Conservation (phyloP, 176 grass and related monocot species). For the Chloris gayana region DNA sequence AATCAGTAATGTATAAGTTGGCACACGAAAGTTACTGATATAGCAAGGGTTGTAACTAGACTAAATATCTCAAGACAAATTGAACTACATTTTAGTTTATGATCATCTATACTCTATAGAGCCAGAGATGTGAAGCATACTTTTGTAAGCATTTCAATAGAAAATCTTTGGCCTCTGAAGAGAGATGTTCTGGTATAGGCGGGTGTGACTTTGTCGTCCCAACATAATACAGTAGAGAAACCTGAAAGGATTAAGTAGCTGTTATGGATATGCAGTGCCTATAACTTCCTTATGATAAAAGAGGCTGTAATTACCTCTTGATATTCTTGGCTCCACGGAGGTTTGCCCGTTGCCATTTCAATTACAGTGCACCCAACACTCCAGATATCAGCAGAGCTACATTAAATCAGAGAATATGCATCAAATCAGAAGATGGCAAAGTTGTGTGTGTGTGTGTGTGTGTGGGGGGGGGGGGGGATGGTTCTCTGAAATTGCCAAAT, state of each 20-base stretch:
- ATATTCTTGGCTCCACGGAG: slow-evolving; percentile 86
- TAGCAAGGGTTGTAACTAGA: slow-evolving; percentile 35
- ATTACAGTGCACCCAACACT: slow-evolving; percentile 96
- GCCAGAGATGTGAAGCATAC: slow-evolving; percentile 47
- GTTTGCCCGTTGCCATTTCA: slow-evolving; percentile 96
- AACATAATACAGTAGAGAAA: slow-evolving; percentile 91
- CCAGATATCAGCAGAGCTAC: slow-evolving; percentile 94
- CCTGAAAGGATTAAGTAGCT: slow-evolving; percentile 45
- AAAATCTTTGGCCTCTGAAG: slow-evolving; percentile 87
- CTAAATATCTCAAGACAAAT: slow-evolving; percentile 22
- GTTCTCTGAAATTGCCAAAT: background rate
- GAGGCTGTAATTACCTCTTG: slow-evolving; percentile 60
- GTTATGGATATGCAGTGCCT: slow-evolving; percentile 16
- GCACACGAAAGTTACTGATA: slow-evolving; percentile 23
- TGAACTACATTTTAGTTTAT: slow-evolving; percentile 11
- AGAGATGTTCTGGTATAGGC: slow-evolving; percentile 95
- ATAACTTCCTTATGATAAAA: background rate
- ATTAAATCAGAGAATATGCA: slow-evolving; percentile 12
- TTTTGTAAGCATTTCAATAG: slow-evolving; percentile 90
- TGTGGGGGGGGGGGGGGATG: too few relatives aligned
- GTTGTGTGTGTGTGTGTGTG: too few relatives aligned
- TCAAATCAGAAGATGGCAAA: slow-evolving; percentile 26
- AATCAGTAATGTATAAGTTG: slow-evolving; percentile 15
- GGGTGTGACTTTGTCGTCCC: slow-evolving; percentile 93
- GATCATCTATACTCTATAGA: slow-evolving; percentile 1